Evolutionary conservation across 768 basidiomycete genomes (phyloP).

Genomic region (Mycena filopes): DNA sequence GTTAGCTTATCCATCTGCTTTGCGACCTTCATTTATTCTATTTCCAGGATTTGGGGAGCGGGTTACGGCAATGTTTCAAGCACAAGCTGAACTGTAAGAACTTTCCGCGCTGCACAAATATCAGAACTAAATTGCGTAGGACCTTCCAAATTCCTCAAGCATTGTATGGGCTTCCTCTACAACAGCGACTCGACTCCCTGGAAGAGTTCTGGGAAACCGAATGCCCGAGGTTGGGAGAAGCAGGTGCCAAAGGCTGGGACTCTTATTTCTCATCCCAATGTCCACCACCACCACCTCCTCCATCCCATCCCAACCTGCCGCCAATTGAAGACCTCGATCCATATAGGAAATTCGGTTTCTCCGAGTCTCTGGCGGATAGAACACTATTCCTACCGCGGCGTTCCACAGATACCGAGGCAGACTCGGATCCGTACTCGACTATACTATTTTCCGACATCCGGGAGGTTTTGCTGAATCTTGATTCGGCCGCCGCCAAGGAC

Average conservation of each 20-base stretch:
- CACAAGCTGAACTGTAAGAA: constrained; percentile 83
- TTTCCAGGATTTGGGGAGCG: constrained; percentile 75
- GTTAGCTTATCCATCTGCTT: constrained; percentile 46
- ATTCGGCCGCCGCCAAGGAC: constrained; percentile 56
- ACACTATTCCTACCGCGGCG: constrained; percentile 60
- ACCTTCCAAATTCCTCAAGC: constrained; percentile 65
- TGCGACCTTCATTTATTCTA: constrained; percentile 20
- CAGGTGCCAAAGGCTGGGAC: constrained; percentile 73
- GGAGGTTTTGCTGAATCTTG: constrained; percentile 61
- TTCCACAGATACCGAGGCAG: constrained; percentile 58
- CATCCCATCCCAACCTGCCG: constrained; percentile 15
- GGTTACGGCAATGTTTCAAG: constrained; percentile 82
- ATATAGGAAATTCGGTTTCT: constrained; percentile 71
- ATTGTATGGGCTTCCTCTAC: constrained; percentile 55
- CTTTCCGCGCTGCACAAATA: not conserved
- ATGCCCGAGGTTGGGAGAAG: constrained; percentile 78
- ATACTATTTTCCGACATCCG: constrained; percentile 82
- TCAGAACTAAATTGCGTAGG: constrained; percentile 47
- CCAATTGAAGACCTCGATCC: constrained; percentile 60
- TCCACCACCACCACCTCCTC: constrained; percentile 23
- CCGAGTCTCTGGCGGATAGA: constrained; percentile 64
- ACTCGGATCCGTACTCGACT: constrained; percentile 75
- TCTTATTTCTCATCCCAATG: constrained; percentile 61
- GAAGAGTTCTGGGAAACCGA: constrained; percentile 92
- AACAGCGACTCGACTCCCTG: constrained; percentile 63